Base-by-base conservation (phyloP, 495 filamentous ascomycete species). In the Penicillium goetzii region DNA sequence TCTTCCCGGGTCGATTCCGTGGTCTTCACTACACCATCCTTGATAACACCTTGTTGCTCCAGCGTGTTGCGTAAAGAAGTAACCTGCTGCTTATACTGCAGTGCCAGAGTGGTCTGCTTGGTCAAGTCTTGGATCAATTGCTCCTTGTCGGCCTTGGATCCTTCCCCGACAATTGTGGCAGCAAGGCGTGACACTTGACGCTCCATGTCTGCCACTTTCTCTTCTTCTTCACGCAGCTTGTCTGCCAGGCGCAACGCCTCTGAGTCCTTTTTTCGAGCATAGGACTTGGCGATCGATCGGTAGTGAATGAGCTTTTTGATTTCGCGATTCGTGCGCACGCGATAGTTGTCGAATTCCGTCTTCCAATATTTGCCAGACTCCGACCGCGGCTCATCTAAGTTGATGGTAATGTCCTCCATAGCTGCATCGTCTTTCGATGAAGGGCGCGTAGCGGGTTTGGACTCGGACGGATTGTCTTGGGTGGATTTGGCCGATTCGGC, bases 311-410 rank as follows among this genome's bases (percentile, higher is more conserved):
- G 83, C 61, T 85, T 90, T 71, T 89, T 88, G 74, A 94, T 90
- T 71, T 93, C 90, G 12, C 81, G 78, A 69, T 88, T 85, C n/a
- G 92, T 94, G 49, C 90, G 89, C 34, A 84, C 81, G 52, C 94
- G 88, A 70, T 97, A 93, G 60, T 83, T 86, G 60, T 96, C 89
- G 68, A 90, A 96, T 72, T 96, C 88, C 11, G 86, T 84, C 73
- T 98, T 98, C 95, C 95, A 99, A 75, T 94, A 97, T 72, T 89
- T 88, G 3, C 93, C 93, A 2, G 92, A 96, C 65, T 89, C 85
- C 2, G 92, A 96, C 43, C 87, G 86, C 5, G 95, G 93, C 49
- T 90, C 86, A 55, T 89, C 86, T 56, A 96, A 77, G 72, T 97
- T 93, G 40, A 88, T 76, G 0, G 91, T 95, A 19, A 69, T 56